These are phyloP conservation scores for Cadophora malorum DNA, from an alignment of 2,329 filamentous ascomycete species.

Conservation along the genomic window DNA sequence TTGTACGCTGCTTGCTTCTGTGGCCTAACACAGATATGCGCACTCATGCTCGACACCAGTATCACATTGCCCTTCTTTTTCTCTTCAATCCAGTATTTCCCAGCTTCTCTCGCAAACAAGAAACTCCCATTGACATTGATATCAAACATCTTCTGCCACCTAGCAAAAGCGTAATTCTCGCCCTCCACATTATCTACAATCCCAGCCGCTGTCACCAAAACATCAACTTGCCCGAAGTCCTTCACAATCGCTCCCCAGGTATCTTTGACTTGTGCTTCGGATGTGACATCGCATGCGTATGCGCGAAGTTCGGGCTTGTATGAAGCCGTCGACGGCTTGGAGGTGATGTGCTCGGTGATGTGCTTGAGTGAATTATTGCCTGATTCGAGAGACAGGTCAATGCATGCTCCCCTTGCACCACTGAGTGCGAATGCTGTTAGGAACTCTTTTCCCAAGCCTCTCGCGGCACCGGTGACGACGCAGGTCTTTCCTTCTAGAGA, in stretches of 20 bases:
- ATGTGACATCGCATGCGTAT: conserved; percentile 50
- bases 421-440: conserved; percentile 48
- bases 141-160: conserved; percentile 47
- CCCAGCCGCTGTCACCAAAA: conserved; percentile 50
- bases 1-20: conserved; percentile 49
- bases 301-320: conserved; percentile 44
- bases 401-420: conserved; percentile 38
- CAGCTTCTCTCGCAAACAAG: conserved; percentile 47
- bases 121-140: conserved; percentile 49
- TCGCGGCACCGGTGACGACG: conserved; percentile 57
- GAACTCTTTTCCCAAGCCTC: conserved; percentile 58
- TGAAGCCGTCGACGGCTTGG: conserved; percentile 31
- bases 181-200: conserved; percentile 47
- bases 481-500: conserved; percentile 53
- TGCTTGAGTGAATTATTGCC: conserved; percentile 41
- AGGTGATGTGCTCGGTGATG: conserved; percentile 42
- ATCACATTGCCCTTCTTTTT: conserved; percentile 43
- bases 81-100: conserved; percentile 46
- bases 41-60: conserved; percentile 43
- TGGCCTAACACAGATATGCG: conserved; percentile 44
- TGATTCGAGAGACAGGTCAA: conserved; percentile 34
- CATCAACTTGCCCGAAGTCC: conserved; percentile 47
- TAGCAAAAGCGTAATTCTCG: conserved; percentile 46
- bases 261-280: conserved; percentile 47
- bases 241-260: conserved; percentile 48